Base-by-base conservation (phyloP, 768 basidiomycete species). In the Lyophyllum shimeji region DNA sequence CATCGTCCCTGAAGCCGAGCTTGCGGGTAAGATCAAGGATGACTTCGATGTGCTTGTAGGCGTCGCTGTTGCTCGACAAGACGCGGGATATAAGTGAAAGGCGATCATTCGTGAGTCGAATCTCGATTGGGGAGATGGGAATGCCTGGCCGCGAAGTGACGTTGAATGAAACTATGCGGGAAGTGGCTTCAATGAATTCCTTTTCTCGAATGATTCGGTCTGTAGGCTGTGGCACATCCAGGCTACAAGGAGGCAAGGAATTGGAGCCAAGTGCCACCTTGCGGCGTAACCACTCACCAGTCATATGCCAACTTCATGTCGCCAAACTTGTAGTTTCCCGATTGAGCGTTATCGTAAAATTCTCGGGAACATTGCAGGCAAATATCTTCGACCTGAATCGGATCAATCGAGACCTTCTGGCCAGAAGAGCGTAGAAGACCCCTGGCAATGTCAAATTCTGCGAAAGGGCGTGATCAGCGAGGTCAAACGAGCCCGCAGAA, bases 231-330 rank as follows among this genome's bases (percentile, higher is more conserved):
- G 90, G 85, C 12, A 98, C 90, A 48, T 86, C 77, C 52, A 98
- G 77, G 64, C 96, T 98, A 64, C 6, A 55, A 12, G 45, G 31
- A 52, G n/a, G 31, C 25, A 52, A 54, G 37, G 17, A 3, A 63
- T 53, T 31, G 29, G 33, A 9, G 11, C 12, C 31, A 33, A 25
- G 37, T 17, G 39, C 11, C 21, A 34, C 17, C 37, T 9, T 15
- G 23, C 20, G 42, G 12, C 21, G 21, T 23, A 21, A 50, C n/a
- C 24, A 25, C 65, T 59, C 69, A 97, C 96, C 97, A 98, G 55
- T 96, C 93, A 70, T 95, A 95, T 1, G 97, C 97, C 47, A 93
- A 76, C 69, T 94, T 96, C 95, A 99, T 98, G 50, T 96, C 93
- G 3, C 96, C 95, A 34, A 82, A 79, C 62, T 93, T 91, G 67